Percentiles rank a stretch among this genome's conserved stretches.
These are phyloP conservation scores for Pyrenopolyporus hunteri DNA, from an alignment of 495 filamentous ascomycete species.

Conservation along the genomic window DNA sequence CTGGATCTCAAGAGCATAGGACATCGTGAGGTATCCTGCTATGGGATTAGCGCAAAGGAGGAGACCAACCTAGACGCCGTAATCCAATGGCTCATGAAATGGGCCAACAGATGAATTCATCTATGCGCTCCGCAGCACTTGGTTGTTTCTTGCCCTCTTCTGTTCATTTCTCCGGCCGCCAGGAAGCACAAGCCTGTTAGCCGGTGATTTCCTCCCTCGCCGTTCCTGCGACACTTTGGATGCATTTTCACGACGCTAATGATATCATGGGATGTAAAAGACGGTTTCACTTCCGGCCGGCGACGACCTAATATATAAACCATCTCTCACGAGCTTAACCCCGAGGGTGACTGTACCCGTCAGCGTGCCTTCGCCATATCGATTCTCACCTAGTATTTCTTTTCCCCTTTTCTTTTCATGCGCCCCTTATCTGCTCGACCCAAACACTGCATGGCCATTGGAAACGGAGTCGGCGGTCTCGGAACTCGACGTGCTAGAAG, in stretches of 20 bases:
- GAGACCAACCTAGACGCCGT: constrained; percentile 98
- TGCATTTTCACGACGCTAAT: constrained; percentile 46
- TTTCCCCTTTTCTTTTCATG: constrained; percentile 29
- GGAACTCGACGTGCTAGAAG: constrained; percentile 37
- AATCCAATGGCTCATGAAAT: constrained; percentile 93
- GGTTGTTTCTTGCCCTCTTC: constrained; percentile 6
- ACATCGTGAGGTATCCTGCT: constrained; percentile 95
- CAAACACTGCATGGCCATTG: constrained; percentile 34
- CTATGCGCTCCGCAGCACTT: constrained; percentile 8
- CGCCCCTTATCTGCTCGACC: constrained; percentile 36
- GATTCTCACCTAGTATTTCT: constrained; percentile 28
- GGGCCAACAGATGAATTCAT: constrained; percentile 64
- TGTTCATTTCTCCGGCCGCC: constrained; percentile 18
- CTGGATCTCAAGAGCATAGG: constrained; percentile 89
- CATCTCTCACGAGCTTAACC: constrained; percentile 43
- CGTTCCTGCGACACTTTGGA: constrained; percentile 34
- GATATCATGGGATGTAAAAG: constrained; percentile 45
- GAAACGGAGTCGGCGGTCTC: constrained; percentile 37
- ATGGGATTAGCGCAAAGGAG: constrained; percentile 97
- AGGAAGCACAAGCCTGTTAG: constrained; percentile 10
- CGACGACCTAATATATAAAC: constrained; percentile 53
- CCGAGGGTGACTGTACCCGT: constrained; percentile 30
- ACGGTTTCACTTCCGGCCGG: constrained; percentile 51
- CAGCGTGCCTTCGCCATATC: constrained; percentile 33
- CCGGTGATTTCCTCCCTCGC: constrained; percentile 12